Conservation (phyloP, 331 rosid genomes). For the Quercus tomentella region DNA sequence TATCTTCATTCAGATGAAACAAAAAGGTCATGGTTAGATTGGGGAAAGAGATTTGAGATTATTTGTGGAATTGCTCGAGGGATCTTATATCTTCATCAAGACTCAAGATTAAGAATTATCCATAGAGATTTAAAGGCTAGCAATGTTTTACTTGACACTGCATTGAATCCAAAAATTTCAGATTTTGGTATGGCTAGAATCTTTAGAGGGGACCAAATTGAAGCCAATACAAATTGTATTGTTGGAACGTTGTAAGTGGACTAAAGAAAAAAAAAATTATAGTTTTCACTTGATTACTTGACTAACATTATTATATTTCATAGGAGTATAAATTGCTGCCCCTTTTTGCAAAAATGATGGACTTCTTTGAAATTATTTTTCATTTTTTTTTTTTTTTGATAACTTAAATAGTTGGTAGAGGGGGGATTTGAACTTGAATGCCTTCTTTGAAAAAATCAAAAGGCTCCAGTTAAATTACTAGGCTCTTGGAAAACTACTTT, state of each 20-base stretch:
- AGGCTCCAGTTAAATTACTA: too few species aligned
- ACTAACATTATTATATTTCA: too few species aligned
- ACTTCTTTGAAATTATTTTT: too few species aligned
- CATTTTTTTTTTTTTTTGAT: too few species aligned
- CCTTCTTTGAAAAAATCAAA: too few species aligned
- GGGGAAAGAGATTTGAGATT: slow-evolving; percentile 49
- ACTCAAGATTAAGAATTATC: slow-evolving; percentile 58
- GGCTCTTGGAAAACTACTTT: too few species aligned
- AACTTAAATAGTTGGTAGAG: too few species aligned
- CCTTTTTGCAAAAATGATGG: too few species aligned
- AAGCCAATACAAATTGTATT: slow-evolving; percentile 45
- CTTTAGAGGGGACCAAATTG: slow-evolving; percentile 47
- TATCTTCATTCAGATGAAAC: slow-evolving; percentile 28
- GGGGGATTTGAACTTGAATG: too few species aligned
- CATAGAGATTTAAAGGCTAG: slow-evolving; percentile 65
- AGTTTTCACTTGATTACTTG: too few species aligned
- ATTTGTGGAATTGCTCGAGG: slow-evolving; percentile 61
- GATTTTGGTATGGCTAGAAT: slow-evolving; percentile 82
- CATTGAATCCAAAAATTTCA: slow-evolving; percentile 60
- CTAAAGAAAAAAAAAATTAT: too few species aligned
- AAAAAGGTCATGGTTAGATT: slow-evolving; percentile 30
- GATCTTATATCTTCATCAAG: slow-evolving; percentile 62
- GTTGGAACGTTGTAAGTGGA: slow-evolving; percentile 60
- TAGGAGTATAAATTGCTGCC: too few species aligned
- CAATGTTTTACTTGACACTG: slow-evolving; percentile 43